These are phyloP conservation scores for Rhizopogon vesiculosus DNA, from an alignment of 768 basidiomycete species.

Conservation along the genomic window DNA sequence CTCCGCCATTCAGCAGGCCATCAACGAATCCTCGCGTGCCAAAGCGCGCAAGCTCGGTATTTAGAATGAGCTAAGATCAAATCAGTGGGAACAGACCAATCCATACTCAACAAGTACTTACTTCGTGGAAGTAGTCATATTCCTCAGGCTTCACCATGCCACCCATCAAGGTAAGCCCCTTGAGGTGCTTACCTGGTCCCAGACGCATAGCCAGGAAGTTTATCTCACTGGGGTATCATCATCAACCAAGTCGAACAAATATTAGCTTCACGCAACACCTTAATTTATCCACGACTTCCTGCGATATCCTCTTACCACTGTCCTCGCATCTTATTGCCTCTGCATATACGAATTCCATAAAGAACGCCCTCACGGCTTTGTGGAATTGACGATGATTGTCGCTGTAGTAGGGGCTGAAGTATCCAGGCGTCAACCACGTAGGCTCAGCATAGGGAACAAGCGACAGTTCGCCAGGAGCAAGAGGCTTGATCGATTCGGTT, in stretches of 20 bases:
- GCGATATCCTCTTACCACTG: slow-evolving; percentile 80
- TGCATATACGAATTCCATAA: slow-evolving; percentile 66
- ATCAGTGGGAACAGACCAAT: background rate
- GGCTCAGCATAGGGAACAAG: slow-evolving; percentile 84
- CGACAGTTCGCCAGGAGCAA: slow-evolving; percentile 59
- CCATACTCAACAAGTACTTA: slow-evolving; percentile 16
- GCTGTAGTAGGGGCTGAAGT: slow-evolving; percentile 73
- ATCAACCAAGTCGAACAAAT: background rate
- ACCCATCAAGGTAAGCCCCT: slow-evolving; percentile 71
- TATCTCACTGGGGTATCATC: slow-evolving; percentile 45
- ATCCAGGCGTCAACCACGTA: slow-evolving; percentile 69
- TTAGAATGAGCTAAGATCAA: slow-evolving; percentile 59
- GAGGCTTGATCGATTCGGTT: slow-evolving; percentile 48
- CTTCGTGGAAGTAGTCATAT: slow-evolving; percentile 95
- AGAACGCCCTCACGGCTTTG: slow-evolving; percentile 68
- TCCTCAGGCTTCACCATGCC: slow-evolving; percentile 76
- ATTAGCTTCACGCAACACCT: slow-evolving; percentile 36
- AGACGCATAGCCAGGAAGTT: slow-evolving; percentile 88
- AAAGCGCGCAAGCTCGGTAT: slow-evolving; percentile 78
- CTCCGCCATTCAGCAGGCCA: slow-evolving; percentile 73
- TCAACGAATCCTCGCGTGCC: slow-evolving; percentile 87
- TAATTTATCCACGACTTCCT: slow-evolving; percentile 81
- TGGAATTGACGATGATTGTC: slow-evolving; percentile 75
- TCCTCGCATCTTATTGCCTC: slow-evolving; percentile 82
- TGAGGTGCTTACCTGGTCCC: slow-evolving; percentile 85